Conservation (phyloP, 257 asterid species). For the Solanum etuberosum region DNA sequence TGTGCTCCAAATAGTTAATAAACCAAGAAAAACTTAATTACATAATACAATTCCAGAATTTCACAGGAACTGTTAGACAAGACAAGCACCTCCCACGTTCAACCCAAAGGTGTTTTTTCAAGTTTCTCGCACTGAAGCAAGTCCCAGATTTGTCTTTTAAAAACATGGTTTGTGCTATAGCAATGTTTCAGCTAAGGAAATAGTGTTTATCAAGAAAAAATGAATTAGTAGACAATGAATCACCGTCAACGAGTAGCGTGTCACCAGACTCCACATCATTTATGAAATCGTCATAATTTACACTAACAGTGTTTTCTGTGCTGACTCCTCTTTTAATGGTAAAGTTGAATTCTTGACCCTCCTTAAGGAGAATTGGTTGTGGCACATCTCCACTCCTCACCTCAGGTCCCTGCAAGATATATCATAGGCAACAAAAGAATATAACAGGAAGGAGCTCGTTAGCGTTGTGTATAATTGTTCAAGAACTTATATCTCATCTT, state of each 20-base stretch:
- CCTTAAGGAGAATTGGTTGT: slow-evolving; percentile 62
- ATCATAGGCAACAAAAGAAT: not conserved
- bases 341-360: slow-evolving; percentile 93
- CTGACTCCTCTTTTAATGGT: slow-evolving; percentile 79
- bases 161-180: not conserved
- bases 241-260: slow-evolving; percentile 83
- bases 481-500: not conserved
- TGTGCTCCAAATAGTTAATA: not conserved
- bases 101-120: not conserved
- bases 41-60: not conserved
- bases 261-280: slow-evolving; percentile 89
- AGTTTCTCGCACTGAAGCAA: not conserved
- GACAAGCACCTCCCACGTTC: not conserved
- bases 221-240: slow-evolving; percentile 4
- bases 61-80: not conserved
- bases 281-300: slow-evolving; percentile 87
- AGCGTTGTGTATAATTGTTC: not conserved
- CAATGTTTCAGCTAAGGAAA: not conserved
- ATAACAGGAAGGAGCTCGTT: not conserved
- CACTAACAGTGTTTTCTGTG: slow-evolving; percentile 87
- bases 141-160: not conserved
- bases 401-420: slow-evolving; percentile 78
- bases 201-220: not conserved
- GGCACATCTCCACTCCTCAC: slow-evolving; percentile 98
- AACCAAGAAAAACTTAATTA: not conserved